Percentiles rank a stretch among this genome's conserved stretches.
phyloP scores from a whole-genome alignment of 139 green algal species.

The Volvox africanus region DNA sequence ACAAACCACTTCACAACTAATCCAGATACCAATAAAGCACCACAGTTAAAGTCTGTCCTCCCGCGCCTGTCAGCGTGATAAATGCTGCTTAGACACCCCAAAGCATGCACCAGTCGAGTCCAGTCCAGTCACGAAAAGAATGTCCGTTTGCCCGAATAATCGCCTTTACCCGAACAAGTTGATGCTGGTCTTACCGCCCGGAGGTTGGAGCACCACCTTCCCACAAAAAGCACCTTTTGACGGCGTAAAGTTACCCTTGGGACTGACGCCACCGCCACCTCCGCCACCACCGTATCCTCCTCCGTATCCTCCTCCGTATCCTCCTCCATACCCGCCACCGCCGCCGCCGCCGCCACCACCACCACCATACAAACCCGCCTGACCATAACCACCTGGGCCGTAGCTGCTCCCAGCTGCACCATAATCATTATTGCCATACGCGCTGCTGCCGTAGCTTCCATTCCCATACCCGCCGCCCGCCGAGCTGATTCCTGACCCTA shows the following conservation, averaged over 20 bases:
- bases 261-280: background rate
- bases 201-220: conserved; percentile 51
- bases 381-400: conserved; percentile 6
- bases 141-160: too few species aligned
- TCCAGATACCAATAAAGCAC: too few species aligned
- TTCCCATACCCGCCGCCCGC: too few species aligned
- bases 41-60: too few species aligned
- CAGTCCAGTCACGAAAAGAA: too few species aligned
- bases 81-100: too few species aligned
- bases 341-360: background rate
- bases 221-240: conserved; percentile 17
- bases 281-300: background rate
- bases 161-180: conserved; percentile 49
- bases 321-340: background rate
- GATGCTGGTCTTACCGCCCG: conserved; percentile 51
- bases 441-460: too few species aligned
- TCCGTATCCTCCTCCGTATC: background rate
- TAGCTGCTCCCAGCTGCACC: background rate
- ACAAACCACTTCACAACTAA: too few species aligned
- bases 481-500: background rate
- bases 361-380: background rate
- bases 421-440: background rate
- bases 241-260: conserved; percentile 7
- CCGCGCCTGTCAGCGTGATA: too few species aligned
- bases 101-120: too few species aligned